Conservation (phyloP, 495 filamentous ascomycete species). For the Daldinia loculata region DNA sequence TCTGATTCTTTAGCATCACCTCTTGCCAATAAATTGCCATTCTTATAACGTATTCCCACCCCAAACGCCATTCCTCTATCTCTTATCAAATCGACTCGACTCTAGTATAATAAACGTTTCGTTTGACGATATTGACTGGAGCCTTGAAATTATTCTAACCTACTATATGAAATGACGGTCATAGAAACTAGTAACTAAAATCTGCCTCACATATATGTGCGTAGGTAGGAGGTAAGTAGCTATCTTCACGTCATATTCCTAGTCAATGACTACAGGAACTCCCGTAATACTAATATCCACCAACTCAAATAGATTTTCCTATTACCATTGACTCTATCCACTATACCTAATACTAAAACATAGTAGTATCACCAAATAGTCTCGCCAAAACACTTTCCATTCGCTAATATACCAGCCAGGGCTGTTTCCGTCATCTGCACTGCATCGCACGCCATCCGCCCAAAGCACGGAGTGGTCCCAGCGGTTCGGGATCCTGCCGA, state of each 20-base stretch:
- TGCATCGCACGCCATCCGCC: conserved; percentile 27
- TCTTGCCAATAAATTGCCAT: not conserved
- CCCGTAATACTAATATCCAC: not conserved
- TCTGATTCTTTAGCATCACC: not conserved
- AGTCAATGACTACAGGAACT: not conserved
- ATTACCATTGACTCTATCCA: not conserved
- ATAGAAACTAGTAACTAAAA: not conserved
- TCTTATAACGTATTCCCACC: not conserved
- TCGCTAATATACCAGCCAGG: not conserved
- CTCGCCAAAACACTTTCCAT: not conserved
- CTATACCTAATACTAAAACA: not conserved
- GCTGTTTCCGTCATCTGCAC: conserved; percentile 26
- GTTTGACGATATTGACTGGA: not conserved
- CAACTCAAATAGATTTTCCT: not conserved
- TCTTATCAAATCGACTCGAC: not conserved
- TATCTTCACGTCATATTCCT: not conserved
- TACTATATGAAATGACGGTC: not conserved
- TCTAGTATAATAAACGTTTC: not conserved
- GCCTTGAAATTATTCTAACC: not conserved
- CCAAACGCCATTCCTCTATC: no score
- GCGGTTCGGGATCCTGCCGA: not conserved
- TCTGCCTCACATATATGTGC: not conserved
- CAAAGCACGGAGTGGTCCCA: not conserved
- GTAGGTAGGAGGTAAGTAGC: no score
- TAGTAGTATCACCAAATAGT: not conserved